These are phyloP conservation scores for Posidonia australis DNA, from an alignment of 106 monocot species.

Conservation along the genomic window DNA sequence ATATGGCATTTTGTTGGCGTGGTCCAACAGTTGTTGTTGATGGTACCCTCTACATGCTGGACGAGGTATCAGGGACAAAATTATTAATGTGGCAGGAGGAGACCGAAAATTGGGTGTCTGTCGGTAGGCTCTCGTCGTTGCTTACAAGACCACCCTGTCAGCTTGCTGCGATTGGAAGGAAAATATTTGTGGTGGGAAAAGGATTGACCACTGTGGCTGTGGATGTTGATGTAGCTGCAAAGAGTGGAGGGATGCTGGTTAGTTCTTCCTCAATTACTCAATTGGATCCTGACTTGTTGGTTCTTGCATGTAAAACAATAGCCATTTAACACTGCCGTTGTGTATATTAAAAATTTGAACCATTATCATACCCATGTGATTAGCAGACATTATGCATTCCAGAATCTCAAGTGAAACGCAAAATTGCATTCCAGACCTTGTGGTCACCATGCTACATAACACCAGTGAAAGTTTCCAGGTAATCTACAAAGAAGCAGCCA, in stretches of 20 bases:
- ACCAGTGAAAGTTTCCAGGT: too few relatives aligned
- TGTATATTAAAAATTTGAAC: too few relatives aligned
- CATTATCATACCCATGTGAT: too few relatives aligned
- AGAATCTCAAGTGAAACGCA: too few relatives aligned
- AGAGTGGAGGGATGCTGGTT: conserved; percentile 25
- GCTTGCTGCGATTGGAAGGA: conserved; percentile 41
- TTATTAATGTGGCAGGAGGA: conserved; percentile 44
- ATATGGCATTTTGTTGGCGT: conserved; percentile 21
- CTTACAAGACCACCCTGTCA: conserved; percentile 42
- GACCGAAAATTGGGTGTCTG: conserved; percentile 28
- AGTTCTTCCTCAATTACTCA: conserved; percentile 34
- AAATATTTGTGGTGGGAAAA: conserved; percentile 40
- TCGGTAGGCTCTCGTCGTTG: conserved; percentile 36
- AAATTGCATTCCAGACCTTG: too few relatives aligned
- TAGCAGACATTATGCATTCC: too few relatives aligned
- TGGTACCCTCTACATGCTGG: conserved; percentile 49
- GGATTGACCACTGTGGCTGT: conserved; percentile 34
- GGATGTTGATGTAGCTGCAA: conserved; percentile 33
- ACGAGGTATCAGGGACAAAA: conserved; percentile 32
- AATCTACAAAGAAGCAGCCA: too few relatives aligned
- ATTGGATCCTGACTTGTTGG: conserved; percentile 10
- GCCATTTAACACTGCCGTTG: conserved; percentile 25
- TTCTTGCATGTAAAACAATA: conserved; percentile 47
- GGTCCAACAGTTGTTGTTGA: conserved; percentile 37
- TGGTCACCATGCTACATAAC: too few relatives aligned